Conservation (phyloP, 176 grass and related monocot genomes). For the Bonia amplexicaulis region DNA sequence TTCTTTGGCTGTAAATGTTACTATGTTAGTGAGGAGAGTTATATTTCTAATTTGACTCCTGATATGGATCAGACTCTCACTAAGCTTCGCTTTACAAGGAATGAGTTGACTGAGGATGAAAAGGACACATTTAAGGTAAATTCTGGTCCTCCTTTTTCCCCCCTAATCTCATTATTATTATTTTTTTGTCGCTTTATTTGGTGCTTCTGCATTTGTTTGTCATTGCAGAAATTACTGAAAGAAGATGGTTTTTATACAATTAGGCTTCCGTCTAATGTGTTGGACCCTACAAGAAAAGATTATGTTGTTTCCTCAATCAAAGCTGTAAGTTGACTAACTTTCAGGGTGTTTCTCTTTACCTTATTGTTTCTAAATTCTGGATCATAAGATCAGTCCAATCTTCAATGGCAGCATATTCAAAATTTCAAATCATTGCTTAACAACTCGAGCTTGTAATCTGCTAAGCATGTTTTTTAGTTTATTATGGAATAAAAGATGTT, state of each 20-base stretch:
- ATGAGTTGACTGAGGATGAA: conserved; percentile 56
- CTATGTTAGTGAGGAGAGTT: background rate
- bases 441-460: background rate
- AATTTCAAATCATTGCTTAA: background rate
- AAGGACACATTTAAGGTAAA: conserved; percentile 72
- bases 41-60: conserved; percentile 22
- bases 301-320: conserved; percentile 76
- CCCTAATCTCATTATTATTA: background rate
- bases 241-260: conserved; percentile 88
- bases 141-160: conserved; percentile 5
- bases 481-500: background rate
- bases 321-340: conserved; percentile 66
- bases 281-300: conserved; percentile 62
- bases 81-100: conserved; percentile 87
- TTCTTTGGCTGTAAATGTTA: background rate
- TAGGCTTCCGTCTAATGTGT: conserved; percentile 80
- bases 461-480: background rate
- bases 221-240: conserved; percentile 62
- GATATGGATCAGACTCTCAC: conserved; percentile 65
- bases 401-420: background rate
- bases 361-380: background rate
- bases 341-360: background rate
- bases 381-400: background rate
- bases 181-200: conserved; percentile 5
- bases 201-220: conserved; percentile 2